Base-by-base conservation (phyloP, 306 rosid species). In the Citrullus colocynthis region DNA sequence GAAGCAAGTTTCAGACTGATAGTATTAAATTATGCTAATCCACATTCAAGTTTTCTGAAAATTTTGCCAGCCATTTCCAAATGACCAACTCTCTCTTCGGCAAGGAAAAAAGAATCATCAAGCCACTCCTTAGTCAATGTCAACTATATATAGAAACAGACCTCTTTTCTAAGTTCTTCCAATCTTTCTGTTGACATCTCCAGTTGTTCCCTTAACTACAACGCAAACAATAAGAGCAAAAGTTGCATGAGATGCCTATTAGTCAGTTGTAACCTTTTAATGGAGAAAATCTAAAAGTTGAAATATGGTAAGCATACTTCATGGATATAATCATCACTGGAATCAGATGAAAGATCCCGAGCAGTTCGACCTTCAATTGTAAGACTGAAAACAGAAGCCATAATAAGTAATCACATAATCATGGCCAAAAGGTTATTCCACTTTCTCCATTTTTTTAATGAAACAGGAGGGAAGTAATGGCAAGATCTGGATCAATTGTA, bases 81-180 rank as follows among this genome's bases (percentile, higher is more conserved):
- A 14, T 4, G 55, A 37, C 7, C 32, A 75, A 0, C 30, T 13
- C 49, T 57, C 67, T 57, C 44, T 36, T n/a, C 6, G 4, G 20
- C 3, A 12, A 8, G n/a, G 64, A 56, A 28, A 76, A 59, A 59
- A 76, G 14, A 45, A 12, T 48, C 57, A 30, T 32, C 24, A 61
- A 13, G 28, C 20, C 37, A 66, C 51, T 77, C 28, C 2, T 66
- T 45, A 11, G 49, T 80, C 73, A 75, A 78, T 61, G 49, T 80
- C 73, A 75, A 78, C 65, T 79, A 76, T 48, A 78, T 76, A 44
- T 51, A 34, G 34, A 67, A 55, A 85, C 92, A 78, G 71, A 95
- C 98, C 99, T 92, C 97, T 52, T 84, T 83, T 84, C 81, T 88
- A 1, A 95, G 89, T 69, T 87, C 89, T 82, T 80, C 89, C 77